Percentiles rank a stretch among this genome's conserved stretches.
Conservation (phyloP, 2,329 filamentous ascomycete genomes). For the Venturia effusa region DNA sequence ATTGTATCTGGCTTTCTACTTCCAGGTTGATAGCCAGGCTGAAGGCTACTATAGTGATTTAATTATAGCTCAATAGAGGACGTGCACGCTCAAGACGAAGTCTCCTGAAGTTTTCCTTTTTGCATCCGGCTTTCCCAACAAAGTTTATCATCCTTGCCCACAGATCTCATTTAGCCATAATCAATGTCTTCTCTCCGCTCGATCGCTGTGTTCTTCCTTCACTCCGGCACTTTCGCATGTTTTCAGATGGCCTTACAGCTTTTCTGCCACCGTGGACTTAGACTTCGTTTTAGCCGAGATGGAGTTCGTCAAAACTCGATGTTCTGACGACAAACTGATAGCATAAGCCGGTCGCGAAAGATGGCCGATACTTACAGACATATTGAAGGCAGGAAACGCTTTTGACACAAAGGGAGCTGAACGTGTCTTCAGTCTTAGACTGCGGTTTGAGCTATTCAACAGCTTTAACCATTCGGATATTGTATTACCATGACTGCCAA, state of each 20-base stretch:
- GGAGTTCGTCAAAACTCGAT: not conserved
- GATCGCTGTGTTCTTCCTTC: too few species aligned
- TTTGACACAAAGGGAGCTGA: not conserved
- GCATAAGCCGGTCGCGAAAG: not conserved
- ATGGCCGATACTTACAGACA: not conserved
- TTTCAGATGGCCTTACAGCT: not conserved
- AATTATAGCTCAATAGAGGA: not conserved
- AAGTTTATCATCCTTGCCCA: not conserved
- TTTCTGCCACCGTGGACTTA: not conserved
- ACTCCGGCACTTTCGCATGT: too few species aligned
- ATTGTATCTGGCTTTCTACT: too few species aligned
- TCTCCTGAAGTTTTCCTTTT: not conserved
- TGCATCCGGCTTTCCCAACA: not conserved
- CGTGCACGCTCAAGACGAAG: not conserved
- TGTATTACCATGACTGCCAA: not conserved
- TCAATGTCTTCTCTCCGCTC: too few species aligned
- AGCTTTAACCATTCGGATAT: not conserved
- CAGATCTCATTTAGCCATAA: not conserved
- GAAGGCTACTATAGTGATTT: not conserved
- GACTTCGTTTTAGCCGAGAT: not conserved
- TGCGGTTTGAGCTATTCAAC: not conserved
- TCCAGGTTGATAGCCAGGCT: not conserved
- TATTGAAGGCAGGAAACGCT: not conserved
- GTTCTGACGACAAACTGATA: not conserved
- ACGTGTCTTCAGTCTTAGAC: not conserved